These are phyloP conservation scores for Penicillium sp. DNA, from an alignment of 2,329 filamentous ascomycete genomes.

Conservation along the genomic window DNA sequence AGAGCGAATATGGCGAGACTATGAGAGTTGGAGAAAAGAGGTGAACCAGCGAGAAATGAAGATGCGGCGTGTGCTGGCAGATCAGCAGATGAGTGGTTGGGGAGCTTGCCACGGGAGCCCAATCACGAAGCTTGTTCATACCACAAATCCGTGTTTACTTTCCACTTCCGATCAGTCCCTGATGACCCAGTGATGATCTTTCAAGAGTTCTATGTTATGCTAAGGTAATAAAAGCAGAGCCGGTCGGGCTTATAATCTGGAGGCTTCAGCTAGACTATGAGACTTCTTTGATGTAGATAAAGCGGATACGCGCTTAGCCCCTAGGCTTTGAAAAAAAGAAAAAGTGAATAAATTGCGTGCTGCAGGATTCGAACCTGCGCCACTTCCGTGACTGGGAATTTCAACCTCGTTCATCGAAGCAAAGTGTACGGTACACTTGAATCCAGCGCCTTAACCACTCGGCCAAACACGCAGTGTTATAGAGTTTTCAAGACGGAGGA, in stretches of 20 bases:
- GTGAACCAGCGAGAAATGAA: slow-evolving; percentile 6
- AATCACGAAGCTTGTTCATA: slow-evolving; percentile 7
- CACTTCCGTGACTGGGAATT: not conserved
- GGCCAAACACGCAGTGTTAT: not conserved
- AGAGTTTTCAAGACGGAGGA: too few species aligned
- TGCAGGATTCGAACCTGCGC: not conserved
- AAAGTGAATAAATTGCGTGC: not conserved
- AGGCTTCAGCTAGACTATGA: too few species aligned
- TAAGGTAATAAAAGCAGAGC: too few species aligned
- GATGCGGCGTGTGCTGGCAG: slow-evolving; percentile 4
- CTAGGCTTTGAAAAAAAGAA: not conserved
- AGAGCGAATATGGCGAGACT: not conserved
- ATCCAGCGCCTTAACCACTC: not conserved
- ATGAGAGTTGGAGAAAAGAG: not conserved
- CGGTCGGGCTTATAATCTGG: too few species aligned
- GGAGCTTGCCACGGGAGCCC: not conserved
- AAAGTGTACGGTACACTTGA: not conserved
- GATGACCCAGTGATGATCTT: not conserved
- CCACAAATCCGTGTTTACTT: not conserved
- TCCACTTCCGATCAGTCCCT: not conserved
- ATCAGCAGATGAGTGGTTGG: slow-evolving; percentile 8
- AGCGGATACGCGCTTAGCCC: too few species aligned
- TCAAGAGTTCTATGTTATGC: too few species aligned
- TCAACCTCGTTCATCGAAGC: not conserved
- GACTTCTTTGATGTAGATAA: too few species aligned